A percentile compares a stretch with the other conserved stretches of the same genome.
These are phyloP conservation scores for Diaporthe caulivora DNA, from an alignment of 2,329 filamentous ascomycete species.

Conservation along the genomic window DNA sequence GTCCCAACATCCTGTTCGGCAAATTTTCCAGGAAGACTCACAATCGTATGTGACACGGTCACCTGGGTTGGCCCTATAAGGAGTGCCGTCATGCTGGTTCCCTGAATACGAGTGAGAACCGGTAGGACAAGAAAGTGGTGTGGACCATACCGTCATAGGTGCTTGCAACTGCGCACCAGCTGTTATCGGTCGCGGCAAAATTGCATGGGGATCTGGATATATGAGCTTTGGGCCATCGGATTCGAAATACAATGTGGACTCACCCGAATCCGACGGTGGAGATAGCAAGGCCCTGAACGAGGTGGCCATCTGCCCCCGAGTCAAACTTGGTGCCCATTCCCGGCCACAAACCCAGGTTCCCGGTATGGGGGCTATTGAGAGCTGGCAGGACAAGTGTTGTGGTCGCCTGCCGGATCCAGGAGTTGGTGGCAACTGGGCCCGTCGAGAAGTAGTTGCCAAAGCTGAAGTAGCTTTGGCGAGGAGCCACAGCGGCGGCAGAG, in stretches of 20 bases:
- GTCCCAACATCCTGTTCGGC: too few relatives aligned
- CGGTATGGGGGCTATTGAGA: not conserved
- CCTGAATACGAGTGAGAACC: not conserved
- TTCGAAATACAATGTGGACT: not conserved
- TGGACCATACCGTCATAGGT: not conserved
- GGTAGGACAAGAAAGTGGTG: not conserved
- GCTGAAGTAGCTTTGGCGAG: not conserved
- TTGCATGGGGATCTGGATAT: not conserved
- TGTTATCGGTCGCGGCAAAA: not conserved
- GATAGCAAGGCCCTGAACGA: slow-evolving; percentile 18
- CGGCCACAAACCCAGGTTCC: not conserved
- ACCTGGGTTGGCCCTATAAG: not conserved
- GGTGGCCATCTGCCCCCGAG: slow-evolving; percentile 6
- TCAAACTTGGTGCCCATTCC: slow-evolving; percentile 24
- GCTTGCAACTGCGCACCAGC: slow-evolving; percentile 20
- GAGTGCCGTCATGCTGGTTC: not conserved
- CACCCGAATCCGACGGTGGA: not conserved
- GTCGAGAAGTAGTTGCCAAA: slow-evolving; percentile 18
- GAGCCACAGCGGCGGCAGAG: not conserved
- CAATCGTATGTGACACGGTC: slow-evolving; percentile 10
- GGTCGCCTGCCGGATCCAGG: slow-evolving; percentile 11
- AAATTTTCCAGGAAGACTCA: not conserved
- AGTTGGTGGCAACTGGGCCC: slow-evolving; percentile 2
- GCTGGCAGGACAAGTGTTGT: slow-evolving; percentile 25
- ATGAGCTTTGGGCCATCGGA: not conserved